Evolutionary conservation across 2,329 filamentous ascomycete genomes (phyloP).

Genomic region (Phyllosticta citriasiana): DNA sequence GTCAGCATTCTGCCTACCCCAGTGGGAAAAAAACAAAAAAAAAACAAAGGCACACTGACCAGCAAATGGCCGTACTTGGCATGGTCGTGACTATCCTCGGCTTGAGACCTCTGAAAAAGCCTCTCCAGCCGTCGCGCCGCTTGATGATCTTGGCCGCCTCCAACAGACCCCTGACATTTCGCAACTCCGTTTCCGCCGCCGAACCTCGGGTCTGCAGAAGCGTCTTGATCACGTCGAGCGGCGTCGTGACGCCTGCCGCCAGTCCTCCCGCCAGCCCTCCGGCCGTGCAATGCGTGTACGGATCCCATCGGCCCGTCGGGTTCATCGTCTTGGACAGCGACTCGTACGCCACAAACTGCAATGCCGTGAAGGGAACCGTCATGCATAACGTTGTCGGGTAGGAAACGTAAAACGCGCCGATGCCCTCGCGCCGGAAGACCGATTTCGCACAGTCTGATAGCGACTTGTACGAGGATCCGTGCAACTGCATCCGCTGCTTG

Average conservation of each 20-base stretch:
- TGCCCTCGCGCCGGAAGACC: constrained; percentile 78
- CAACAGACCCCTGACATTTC: constrained; percentile 72
- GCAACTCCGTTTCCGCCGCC: constrained; percentile 67
- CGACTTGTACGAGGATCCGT: constrained; percentile 84
- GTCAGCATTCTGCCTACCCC: constrained; percentile 13
- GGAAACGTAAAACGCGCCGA: constrained; percentile 92
- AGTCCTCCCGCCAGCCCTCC: constrained; percentile 89
- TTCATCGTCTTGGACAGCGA: constrained; percentile 93
- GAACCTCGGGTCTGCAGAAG: constrained; percentile 88
- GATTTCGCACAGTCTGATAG: constrained; percentile 79
- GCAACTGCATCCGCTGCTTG: constrained; percentile 98
- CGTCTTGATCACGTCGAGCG: constrained; percentile 97
- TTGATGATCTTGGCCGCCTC: constrained; percentile 75
- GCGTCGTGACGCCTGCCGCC: constrained; percentile 87
- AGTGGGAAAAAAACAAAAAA: background rate
- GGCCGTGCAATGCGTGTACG: constrained; percentile 84
- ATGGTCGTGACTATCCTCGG: constrained; percentile 92
- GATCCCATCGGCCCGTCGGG: constrained; percentile 75
- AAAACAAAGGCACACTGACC: constrained; percentile 44
- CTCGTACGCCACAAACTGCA: constrained; percentile 97
- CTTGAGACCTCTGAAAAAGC: constrained; percentile 88
- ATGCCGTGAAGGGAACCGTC: constrained; percentile 94
- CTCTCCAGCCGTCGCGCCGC: constrained; percentile 69
- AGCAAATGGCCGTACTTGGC: constrained; percentile 99
- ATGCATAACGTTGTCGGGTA: constrained; percentile 97